phyloP scores from a whole-genome alignment of 2,329 filamentous ascomycete genomes.

The Juglanconis oblonga region DNA sequence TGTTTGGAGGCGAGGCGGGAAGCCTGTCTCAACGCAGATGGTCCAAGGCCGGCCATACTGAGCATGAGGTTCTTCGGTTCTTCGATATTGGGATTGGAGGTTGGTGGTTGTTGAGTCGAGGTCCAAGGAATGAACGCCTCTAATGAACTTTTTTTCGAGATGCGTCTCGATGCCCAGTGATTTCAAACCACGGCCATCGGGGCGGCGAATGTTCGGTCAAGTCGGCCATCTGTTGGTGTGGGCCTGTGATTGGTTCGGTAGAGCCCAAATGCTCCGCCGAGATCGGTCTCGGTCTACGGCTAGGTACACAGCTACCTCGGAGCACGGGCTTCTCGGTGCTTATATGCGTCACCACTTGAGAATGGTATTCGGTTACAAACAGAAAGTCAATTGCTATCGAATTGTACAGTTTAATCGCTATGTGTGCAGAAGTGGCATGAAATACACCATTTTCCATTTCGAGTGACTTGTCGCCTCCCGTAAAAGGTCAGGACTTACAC shows the following conservation, averaged over 20 bases:
- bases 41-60: slow-evolving; percentile 63
- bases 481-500: not conserved
- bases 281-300: too few species aligned
- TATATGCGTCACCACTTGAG: too few species aligned
- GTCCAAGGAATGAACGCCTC: slow-evolving; percentile 8
- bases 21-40: slow-evolving; percentile 72
- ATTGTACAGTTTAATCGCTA: too few species aligned
- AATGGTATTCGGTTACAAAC: too few species aligned
- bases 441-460: not conserved
- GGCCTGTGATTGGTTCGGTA: too few species aligned
- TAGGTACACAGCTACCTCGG: too few species aligned
- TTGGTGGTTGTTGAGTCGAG: not conserved
- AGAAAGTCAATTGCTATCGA: too few species aligned
- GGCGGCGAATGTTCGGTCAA: not conserved
- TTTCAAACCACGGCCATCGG: not conserved
- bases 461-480: not conserved
- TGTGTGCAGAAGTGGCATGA: not conserved
- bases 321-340: too few species aligned
- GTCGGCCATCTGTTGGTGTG: not conserved
- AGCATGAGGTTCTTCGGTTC: not conserved
- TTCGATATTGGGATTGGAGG: not conserved
- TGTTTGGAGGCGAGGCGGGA: slow-evolving; percentile 53
- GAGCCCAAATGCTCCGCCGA: too few species aligned
- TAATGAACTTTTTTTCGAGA: slow-evolving; percentile 11
- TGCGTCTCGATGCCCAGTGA: not conserved